Conservation (phyloP, 129 eudicot species). For the Flaveria robusta region DNA sequence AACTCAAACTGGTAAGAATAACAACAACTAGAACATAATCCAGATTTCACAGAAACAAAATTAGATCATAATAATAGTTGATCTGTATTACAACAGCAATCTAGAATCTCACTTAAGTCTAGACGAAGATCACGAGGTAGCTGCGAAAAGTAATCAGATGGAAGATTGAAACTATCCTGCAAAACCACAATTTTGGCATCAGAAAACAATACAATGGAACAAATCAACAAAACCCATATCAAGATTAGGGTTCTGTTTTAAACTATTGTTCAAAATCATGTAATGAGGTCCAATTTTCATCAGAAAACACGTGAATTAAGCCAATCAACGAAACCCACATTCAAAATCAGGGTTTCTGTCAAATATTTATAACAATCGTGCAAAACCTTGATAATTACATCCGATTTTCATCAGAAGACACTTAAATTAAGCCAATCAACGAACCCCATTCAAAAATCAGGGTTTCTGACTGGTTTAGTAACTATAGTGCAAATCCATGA, state of each 20-base stretch:
- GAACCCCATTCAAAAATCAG: not conserved
- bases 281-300: too few relatives aligned
- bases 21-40: not conserved
- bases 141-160: slow-evolving; percentile 73
- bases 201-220: not conserved
- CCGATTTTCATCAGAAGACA: not conserved
- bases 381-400: not conserved
- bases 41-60: not conserved
- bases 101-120: slow-evolving; percentile 52
- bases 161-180: slow-evolving; percentile 54
- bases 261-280: too few relatives aligned
- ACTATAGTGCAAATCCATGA: too few relatives aligned
- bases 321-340: too few relatives aligned
- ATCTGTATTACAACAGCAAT: slow-evolving; percentile 2
- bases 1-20: slow-evolving; percentile 5
- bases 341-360: too few relatives aligned
- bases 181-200: not conserved
- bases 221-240: not conserved
- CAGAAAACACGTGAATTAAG: too few relatives aligned
- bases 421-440: not conserved
- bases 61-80: not conserved
- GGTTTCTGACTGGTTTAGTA: too few relatives aligned
- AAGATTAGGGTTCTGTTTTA: too few relatives aligned
- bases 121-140: slow-evolving; percentile 90
- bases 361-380: too few relatives aligned